phyloP scores from a whole-genome alignment of 2,329 filamentous ascomycete species.

The Colletotrichum camelliae region DNA sequence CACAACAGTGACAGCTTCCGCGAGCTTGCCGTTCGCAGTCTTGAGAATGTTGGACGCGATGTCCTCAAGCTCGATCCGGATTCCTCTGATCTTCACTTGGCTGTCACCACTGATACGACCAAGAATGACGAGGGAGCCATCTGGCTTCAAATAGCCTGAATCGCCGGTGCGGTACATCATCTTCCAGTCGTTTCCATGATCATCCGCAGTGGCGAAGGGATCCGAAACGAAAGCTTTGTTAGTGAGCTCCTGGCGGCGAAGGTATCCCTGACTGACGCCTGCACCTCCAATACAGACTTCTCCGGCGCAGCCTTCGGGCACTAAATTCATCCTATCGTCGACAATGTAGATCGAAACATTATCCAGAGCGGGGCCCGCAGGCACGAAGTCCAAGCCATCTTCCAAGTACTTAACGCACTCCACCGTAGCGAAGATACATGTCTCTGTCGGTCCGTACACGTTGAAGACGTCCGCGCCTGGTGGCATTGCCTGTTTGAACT shows the following conservation, averaged over 20 bases:
- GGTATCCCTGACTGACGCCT: slow-evolving; percentile 46
- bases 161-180: slow-evolving; percentile 47
- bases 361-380: slow-evolving; percentile 25
- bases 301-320: slow-evolving; percentile 40
- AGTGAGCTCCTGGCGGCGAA: slow-evolving; percentile 30
- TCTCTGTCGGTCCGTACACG: slow-evolving; percentile 37
- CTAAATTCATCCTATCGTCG: slow-evolving; percentile 34
- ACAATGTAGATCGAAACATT: slow-evolving; percentile 48
- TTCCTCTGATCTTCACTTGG: slow-evolving; percentile 50
- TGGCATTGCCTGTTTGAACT: slow-evolving; percentile 5
- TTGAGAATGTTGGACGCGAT: slow-evolving; percentile 29
- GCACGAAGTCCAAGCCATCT: neutral
- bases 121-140: slow-evolving; percentile 38
- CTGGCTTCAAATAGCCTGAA: slow-evolving; percentile 32
- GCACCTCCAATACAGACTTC: slow-evolving; percentile 42
- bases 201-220: slow-evolving; percentile 13
- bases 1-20: slow-evolving; percentile 27
- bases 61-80: slow-evolving; percentile 53
- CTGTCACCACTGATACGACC: slow-evolving; percentile 47
- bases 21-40: slow-evolving; percentile 20
- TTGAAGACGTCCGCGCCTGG: slow-evolving; percentile 21
- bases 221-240: slow-evolving; percentile 20
- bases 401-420: neutral
- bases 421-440: slow-evolving; percentile 14
- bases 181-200: slow-evolving; percentile 15